Base-by-base conservation (phyloP, 2,329 filamentous ascomycete species). In the Colletotrichum incanum region DNA sequence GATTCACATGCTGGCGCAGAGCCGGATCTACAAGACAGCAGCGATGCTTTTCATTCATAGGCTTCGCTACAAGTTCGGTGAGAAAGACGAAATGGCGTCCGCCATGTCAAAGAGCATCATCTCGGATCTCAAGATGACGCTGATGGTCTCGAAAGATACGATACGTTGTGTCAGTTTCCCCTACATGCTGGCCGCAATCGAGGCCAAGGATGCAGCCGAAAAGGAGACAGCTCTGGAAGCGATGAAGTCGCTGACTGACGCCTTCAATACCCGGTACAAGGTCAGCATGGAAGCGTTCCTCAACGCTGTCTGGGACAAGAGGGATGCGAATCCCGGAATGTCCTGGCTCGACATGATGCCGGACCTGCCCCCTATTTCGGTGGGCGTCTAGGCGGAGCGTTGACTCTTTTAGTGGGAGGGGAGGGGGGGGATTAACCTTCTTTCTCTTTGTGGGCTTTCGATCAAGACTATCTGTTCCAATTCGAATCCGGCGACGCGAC, bases 1-100 rank as follows among this genome's bases (percentile, higher is more conserved):
- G 2, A 70, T 76, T 0, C 78, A 78, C 58, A 79, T 80, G 78
- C 69, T 78, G 52, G 78, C 77, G 16, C 79, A 80, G 34, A 76
- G 74, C 1, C 75, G 77, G 23, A 75, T 76, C 16, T 74, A 77
- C 67, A 76, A 74, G 5, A 61, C 74, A 4, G 75, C 75, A 1
- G 74, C 72, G 8, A 68, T 78, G 5, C 73, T 80, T 8, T 66
- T 79, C 9, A 62, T 78, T 0, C 76, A 78, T 50, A 71, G 78
- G 1, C 67, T 80, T 3, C 71, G 74, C 14, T 65, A 74, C 64
- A 71, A 72, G 0, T 80, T 76, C 63, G 71, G 76, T 37, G 23
- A 69, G 1, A 72, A 74, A 34, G 74, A 75, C 45, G 68, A 58
- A 5, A 73, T 72, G 16, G 76, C 77, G 2, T 56, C 73, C 1